Conservation (phyloP, 345 rosid genomes). For the Durio zibethinus region DNA sequence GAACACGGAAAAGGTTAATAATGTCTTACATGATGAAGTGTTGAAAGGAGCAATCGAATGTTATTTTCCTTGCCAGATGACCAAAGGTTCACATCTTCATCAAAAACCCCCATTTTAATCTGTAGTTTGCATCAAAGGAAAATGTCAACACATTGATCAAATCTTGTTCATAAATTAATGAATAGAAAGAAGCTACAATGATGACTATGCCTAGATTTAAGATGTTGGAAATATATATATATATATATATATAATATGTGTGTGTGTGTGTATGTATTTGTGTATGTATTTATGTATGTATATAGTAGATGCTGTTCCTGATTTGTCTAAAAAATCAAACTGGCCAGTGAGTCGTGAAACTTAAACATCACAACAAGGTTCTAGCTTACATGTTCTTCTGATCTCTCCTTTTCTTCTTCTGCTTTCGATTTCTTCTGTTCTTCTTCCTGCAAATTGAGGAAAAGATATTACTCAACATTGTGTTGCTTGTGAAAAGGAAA, state of each 20-base stretch:
- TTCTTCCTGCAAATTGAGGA: slow-evolving; percentile 33
- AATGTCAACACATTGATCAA: slow-evolving; percentile 4
- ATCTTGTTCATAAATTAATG: not conserved
- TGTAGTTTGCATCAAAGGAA: slow-evolving; percentile 25
- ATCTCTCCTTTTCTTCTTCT: slow-evolving; percentile 36
- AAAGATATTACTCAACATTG: not conserved
- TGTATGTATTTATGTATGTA: no score
- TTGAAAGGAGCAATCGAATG: slow-evolving; percentile 70
- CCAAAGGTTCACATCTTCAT: slow-evolving; percentile 69
- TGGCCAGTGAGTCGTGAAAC: not conserved
- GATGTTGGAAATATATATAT: no score
- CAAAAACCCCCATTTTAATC: slow-evolving; percentile 54
- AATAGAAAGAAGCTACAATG: no score
- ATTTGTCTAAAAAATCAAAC: no score
- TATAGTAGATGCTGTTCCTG: no score
- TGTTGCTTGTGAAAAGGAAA: not conserved
- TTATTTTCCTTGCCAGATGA: slow-evolving; percentile 72
- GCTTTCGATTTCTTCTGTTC: slow-evolving; percentile 35
- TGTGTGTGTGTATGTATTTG: no score
- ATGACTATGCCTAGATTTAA: no score
- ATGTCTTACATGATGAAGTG: slow-evolving; percentile 62
- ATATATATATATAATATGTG: no score
- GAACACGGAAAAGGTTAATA: not conserved
- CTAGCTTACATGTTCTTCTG: slow-evolving; percentile 34
- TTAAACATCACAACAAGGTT: not conserved